Conservation (phyloP, 768 basidiomycete genomes). For the Mycena indigotica region DNA sequence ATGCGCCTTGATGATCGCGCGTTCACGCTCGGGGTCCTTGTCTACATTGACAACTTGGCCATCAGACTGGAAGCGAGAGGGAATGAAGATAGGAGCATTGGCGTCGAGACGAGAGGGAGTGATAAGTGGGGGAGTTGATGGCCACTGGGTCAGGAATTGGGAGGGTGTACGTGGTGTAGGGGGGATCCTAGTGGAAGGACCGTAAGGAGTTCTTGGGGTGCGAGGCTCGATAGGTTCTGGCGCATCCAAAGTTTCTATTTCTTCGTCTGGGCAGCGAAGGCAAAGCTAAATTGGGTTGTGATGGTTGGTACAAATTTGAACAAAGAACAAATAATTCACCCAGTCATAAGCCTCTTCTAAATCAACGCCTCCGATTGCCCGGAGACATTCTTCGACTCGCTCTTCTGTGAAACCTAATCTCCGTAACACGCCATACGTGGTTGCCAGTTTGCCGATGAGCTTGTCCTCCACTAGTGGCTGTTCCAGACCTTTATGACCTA, state of each 20-base stretch:
- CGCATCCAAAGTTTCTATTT: slow-evolving; percentile 40
- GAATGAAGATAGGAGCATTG: slow-evolving; percentile 42
- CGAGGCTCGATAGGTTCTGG: slow-evolving; percentile 24
- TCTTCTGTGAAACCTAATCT: slow-evolving; percentile 75
- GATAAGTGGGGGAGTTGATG: slow-evolving; percentile 20
- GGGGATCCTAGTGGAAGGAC: slow-evolving; percentile 9
- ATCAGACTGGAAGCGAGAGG: slow-evolving; percentile 24
- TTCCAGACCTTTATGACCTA: slow-evolving; percentile 41
- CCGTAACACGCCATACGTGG: slow-evolving; percentile 80
- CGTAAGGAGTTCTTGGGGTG: slow-evolving; percentile 32
- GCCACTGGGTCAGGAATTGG: slow-evolving; percentile 31
- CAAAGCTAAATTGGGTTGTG: slow-evolving; percentile 52
- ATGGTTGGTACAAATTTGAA: slow-evolving; percentile 3
- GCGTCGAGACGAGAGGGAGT: slow-evolving; percentile 38
- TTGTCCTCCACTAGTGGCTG: slow-evolving; percentile 79
- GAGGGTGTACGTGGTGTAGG: slow-evolving; percentile 36
- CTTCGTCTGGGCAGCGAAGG: slow-evolving; percentile 62
- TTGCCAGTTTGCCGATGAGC: slow-evolving; percentile 64
- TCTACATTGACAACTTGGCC: slow-evolving; percentile 12
- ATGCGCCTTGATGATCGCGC: slow-evolving; percentile 22
- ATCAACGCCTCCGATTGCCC: slow-evolving; percentile 62
- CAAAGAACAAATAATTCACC: slow-evolving; percentile 49
- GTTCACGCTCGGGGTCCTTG: slow-evolving; percentile 16
- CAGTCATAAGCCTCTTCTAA: slow-evolving; percentile 91
- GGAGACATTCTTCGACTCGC: slow-evolving; percentile 72